phyloP scores from a whole-genome alignment of 164 flowering plant genomes.

The Liquidambar formosana region DNA sequence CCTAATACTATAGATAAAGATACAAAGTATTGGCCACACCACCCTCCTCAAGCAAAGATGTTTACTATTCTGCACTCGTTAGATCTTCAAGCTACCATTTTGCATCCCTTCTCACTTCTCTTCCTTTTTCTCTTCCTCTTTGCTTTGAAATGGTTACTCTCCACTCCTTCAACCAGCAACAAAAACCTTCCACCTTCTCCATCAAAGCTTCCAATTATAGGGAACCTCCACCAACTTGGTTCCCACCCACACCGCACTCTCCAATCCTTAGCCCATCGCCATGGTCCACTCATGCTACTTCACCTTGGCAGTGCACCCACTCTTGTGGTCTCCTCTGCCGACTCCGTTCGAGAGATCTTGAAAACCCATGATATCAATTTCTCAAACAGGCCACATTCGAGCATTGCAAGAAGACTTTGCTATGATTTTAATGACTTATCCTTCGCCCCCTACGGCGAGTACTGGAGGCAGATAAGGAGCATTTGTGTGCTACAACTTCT shows the following conservation, averaged over 20 bases:
- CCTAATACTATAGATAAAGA: too few relatives aligned
- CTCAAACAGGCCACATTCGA: conserved; percentile 1
- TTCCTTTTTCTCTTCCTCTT: too few relatives aligned
- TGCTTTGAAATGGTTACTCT: conserved; percentile 12
- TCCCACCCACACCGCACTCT: conserved; percentile 48
- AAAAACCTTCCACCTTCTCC: conserved; percentile 52
- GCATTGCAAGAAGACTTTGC: background rate
- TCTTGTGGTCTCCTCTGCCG: conserved; percentile 63
- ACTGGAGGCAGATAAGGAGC: conserved; percentile 60
- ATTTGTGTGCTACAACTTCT: conserved; percentile 51
- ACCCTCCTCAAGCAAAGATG: too few relatives aligned
- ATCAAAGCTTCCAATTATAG: conserved; percentile 55
- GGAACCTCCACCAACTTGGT: conserved; percentile 68
- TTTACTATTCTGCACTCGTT: too few relatives aligned
- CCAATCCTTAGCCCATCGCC: conserved; percentile 26
- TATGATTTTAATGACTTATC: conserved; percentile 24
- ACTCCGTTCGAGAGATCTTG: conserved; percentile 43
- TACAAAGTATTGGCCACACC: too few relatives aligned
- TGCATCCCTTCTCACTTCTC: too few relatives aligned
- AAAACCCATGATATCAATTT: conserved; percentile 53
- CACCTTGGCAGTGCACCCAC: conserved; percentile 55
- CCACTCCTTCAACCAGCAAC: background rate
- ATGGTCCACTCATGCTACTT: conserved; percentile 53
- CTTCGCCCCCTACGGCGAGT: conserved; percentile 52
- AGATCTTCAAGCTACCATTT: too few relatives aligned